Evolutionary conservation across 768 basidiomycete species (phyloP), one percentile per base, ranked within the genome.

Genomic region (Dentipellis sp.): DNA sequence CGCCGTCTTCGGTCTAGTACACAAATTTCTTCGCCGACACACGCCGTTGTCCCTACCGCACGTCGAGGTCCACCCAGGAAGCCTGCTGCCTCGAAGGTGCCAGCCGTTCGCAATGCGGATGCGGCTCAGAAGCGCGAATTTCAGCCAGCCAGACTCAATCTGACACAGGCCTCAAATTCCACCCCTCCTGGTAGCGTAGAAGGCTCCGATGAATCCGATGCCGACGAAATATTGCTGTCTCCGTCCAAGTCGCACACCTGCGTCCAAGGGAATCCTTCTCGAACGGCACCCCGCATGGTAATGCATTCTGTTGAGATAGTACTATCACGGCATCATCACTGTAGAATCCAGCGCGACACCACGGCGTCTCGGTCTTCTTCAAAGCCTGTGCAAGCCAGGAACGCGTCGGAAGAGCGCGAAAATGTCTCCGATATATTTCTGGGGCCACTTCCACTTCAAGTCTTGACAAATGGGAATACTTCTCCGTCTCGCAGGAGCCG

Each of bases 231-330:
- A 3, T 17, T 59, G 8, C 52, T 58, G 2, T 46, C 55, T 34
- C 55, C 56, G 34, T 35, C 35, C 34, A 49, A 16, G 45, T 57
- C 50, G 21, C 55, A 52, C 8, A 42, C 55, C n/a, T 49, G 39
- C 35, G 45, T 34, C 16, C 23, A 38, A 12, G 17, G 22, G n/a
- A 17, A 50, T 9, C 23, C 39, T 16, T 16, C 52, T 10, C 17
- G 39, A 11, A 22, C 19, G 39, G 61, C 63, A 0, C 62, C 64
- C 1, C 60, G 67, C 1, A 49, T 63, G 39, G 19, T 68, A 40
- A 36, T 68, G 48, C 56, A 68, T 17, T 64, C 60, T 1, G 65
- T 68, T 2, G 67, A 68, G 53, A 65, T 68, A 1, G 23, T 55
- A 10, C 63, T 63, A 7, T 65, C 66, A 21, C 59, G 58, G 22